phyloP scores from a whole-genome alignment of 495 filamentous ascomycete genomes.

The Schizothecium vesticola region DNA sequence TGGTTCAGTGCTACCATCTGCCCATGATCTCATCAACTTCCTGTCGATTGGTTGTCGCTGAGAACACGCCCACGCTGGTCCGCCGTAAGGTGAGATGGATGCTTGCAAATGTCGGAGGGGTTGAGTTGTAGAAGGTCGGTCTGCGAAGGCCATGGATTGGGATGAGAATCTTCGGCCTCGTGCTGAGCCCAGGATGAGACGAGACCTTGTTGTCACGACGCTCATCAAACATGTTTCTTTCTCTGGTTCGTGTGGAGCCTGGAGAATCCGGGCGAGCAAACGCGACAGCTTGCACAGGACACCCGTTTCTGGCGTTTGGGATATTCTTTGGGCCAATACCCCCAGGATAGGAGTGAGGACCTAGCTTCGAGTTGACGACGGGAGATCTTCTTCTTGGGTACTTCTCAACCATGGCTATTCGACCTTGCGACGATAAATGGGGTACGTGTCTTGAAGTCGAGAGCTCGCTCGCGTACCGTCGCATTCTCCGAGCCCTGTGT shows the following conservation, averaged over 20 bases:
- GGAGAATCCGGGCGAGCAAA: not conserved
- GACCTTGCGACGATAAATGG: not conserved
- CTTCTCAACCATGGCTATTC: not conserved
- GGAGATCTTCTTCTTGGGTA: no score
- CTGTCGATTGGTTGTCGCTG: not conserved
- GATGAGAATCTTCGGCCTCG: not conserved
- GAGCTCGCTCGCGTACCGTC: not conserved
- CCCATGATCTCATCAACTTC: not conserved
- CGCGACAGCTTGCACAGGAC: not conserved
- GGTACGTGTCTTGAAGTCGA: not conserved
- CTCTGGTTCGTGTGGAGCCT: not conserved
- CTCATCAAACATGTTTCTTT: not conserved
- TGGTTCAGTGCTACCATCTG: not conserved
- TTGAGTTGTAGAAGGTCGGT: not conserved
- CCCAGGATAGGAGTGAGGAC: not conserved
- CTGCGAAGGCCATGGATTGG: not conserved
- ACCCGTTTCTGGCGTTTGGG: not conserved
- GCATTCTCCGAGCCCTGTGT: not conserved
- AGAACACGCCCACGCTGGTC: not conserved
- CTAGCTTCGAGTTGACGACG: not conserved
- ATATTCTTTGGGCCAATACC: not conserved
- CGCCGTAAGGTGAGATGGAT: not conserved
- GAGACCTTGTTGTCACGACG: not conserved
- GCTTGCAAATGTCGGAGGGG: not conserved
- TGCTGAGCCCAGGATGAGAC: not conserved